These are phyloP conservation scores for Conticribra guillardii DNA, from an alignment of 108 stramenopile species.

Conservation along the genomic window DNA sequence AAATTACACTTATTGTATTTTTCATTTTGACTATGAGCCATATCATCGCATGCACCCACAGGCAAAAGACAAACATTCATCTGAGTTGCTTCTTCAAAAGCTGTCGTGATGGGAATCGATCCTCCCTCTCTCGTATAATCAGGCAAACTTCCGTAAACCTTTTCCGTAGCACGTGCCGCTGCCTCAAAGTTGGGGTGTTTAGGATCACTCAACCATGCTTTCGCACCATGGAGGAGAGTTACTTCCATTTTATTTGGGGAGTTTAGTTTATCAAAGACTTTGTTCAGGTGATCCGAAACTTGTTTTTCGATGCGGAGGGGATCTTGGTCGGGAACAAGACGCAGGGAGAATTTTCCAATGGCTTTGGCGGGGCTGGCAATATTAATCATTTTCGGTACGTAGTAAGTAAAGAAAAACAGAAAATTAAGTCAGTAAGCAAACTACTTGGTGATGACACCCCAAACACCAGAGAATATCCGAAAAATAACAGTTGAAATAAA, in stretches of 20 bases:
- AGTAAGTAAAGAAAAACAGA: background rate
- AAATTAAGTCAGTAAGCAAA: no score
- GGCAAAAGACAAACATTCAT: constrained; percentile 88
- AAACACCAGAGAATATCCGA: no score
- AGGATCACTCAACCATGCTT: constrained; percentile 78
- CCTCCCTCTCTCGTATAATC: constrained; percentile 88
- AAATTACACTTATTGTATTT: constrained; percentile 80
- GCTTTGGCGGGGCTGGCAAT: constrained; percentile 57
- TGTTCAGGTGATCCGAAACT: constrained; percentile 62
- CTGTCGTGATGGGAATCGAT: constrained; percentile 79
- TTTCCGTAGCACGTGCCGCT: constrained; percentile 73
- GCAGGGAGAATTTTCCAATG: constrained; percentile 82
- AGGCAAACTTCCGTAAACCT: constrained; percentile 65
- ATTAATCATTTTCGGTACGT: background rate
- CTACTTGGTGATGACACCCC: no score
- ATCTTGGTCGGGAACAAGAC: constrained; percentile 84
- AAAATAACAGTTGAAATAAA: no score
- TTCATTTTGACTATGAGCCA: constrained; percentile 90
- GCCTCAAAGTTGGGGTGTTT: constrained; percentile 85
- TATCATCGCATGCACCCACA: constrained; percentile 85
- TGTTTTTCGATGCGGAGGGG: constrained; percentile 59
- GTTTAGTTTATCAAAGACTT: constrained; percentile 58
- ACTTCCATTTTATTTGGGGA: constrained; percentile 74
- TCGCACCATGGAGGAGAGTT: constrained; percentile 68
- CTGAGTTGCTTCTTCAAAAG: constrained; percentile 79